Evolutionary conservation across 1,139 yeast genomes (phyloP).

Genomic region (Candida sp.): DNA sequence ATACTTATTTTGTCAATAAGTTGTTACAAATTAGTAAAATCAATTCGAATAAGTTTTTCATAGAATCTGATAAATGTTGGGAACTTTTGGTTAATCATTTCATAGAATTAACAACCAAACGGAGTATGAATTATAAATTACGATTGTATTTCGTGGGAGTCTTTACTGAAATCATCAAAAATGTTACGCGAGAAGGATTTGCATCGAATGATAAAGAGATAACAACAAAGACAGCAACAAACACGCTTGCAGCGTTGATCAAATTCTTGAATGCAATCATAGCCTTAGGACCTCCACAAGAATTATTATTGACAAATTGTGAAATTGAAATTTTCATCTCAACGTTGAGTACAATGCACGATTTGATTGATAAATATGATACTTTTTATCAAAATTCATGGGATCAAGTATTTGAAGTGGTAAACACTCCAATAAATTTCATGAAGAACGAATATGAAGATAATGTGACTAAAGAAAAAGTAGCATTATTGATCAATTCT

Average conservation of each 20-base stretch:
- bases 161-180: constrained; percentile 47
- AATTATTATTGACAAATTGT: constrained; percentile 42
- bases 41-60: constrained; percentile 49
- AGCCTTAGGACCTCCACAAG: constrained; percentile 35
- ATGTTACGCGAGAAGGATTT: constrained; percentile 47
- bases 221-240: constrained; percentile 26
- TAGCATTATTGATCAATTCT: constrained; percentile 49
- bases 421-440: constrained; percentile 62
- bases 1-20: constrained; percentile 33
- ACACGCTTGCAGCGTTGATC: constrained; percentile 34
- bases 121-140: constrained; percentile 38
- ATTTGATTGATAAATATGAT: constrained; percentile 69
- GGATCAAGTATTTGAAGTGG: constrained; percentile 66
- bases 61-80: constrained; percentile 44
- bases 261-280: constrained; percentile 29
- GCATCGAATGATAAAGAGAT: constrained; percentile 11
- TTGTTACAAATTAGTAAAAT: constrained; percentile 44
- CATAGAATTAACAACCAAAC: constrained; percentile 26
- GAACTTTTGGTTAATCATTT: constrained; percentile 40
- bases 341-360: constrained; percentile 60
- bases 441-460: constrained; percentile 23
- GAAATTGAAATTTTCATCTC: constrained; percentile 68
- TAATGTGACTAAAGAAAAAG: constrained; percentile 35
- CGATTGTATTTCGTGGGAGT: constrained; percentile 46
- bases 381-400: constrained; percentile 57